Evolutionary conservation across 176 grass and related monocot genomes (phyloP), one percentile per base, ranked within the genome.

Genomic region (Oryza punctata): DNA sequence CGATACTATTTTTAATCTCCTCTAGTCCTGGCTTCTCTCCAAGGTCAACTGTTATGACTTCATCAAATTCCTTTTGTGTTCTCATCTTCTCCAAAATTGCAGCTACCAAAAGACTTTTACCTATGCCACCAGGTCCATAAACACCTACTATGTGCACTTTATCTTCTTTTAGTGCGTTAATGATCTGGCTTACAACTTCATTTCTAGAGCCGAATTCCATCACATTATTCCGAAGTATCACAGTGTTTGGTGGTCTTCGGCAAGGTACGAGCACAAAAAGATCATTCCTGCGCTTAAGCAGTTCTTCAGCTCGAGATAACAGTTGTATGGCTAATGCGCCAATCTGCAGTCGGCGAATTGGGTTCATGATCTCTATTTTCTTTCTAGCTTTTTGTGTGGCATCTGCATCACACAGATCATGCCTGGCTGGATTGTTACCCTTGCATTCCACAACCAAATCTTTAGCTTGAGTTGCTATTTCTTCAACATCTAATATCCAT

Each of bases 41-140:
- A 46, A 87, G 46, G 14, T 79, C 59, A 16, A 87, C 68, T 8
- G 12, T 26, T 9, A 87, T 6, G 2, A 87, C 50, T 10, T 37
- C 14, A 81, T 75, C 77, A 80, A 87, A 87, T 23, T 0, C 57
- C 18, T 75, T 43, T 18, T 65, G 37, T 75, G 5, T 10, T 18
- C 67, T 6, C 77, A 81, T 18, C 44, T 2, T 78, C 49, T 60
- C 37, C 25, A 77, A 67, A 41, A 87, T 75, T 50, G 68, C 25
- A 9, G 73, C 68, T 38, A 87, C 46, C 63, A 87, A 50, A 18
- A 57, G 73, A 13, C 66, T 87, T 57, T 87, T 87, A 26, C 85
- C 85, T 1, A 87, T 78, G 37, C 85, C 77, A 27, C 85, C 40
- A 67, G 80, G 80, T 12, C 85, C 85, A 41, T 87, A 87, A 72